Percentiles rank a stretch among this genome's conserved stretches.
phyloP scores from a whole-genome alignment of 805 yeast genomes.

The Candida easanensis region DNA sequence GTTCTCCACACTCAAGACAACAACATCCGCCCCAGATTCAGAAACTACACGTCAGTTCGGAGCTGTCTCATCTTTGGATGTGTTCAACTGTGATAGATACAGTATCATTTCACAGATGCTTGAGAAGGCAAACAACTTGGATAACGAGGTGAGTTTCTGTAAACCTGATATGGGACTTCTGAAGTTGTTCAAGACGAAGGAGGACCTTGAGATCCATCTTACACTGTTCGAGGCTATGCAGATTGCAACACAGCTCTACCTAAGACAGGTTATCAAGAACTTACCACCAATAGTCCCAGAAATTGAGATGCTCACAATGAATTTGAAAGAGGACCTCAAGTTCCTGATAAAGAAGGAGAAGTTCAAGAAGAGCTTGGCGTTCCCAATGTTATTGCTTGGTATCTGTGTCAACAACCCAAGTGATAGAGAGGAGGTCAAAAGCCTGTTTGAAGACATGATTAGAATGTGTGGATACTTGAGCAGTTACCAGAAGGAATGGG shows the following conservation, averaged over 20 bases:
- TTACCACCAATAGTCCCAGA: constrained; percentile 52
- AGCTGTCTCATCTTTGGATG: not conserved
- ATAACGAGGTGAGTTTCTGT: constrained; percentile 39
- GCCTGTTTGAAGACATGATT: constrained; percentile 27
- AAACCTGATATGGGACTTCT: constrained; percentile 46
- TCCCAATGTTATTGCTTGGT: constrained; percentile 39
- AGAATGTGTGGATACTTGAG: constrained; percentile 33
- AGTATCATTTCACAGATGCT: constrained; percentile 18
- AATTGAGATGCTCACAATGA: constrained; percentile 47
- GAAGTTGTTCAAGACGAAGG: constrained; percentile 21
- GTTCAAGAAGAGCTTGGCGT: constrained; percentile 46
- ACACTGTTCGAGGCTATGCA: constrained; percentile 60
- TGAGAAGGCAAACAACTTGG: constrained; percentile 34
- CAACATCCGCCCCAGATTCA: constrained; percentile 23
- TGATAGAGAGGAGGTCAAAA: constrained; percentile 25
- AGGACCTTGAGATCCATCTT: constrained; percentile 54
- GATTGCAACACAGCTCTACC: constrained; percentile 48
- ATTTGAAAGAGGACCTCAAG: constrained; percentile 48
- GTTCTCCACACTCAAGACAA: constrained; percentile 10
- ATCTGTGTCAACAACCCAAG: constrained; percentile 25
- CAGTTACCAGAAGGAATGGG: constrained; percentile 33
- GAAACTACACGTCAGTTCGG: not conserved
- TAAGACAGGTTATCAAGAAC: constrained; percentile 50
- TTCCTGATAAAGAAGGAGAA: constrained; percentile 44
- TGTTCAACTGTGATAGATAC: constrained; percentile 20